Base-by-base conservation (phyloP, 257 asterid species). In the Fraxinus excelsior region DNA sequence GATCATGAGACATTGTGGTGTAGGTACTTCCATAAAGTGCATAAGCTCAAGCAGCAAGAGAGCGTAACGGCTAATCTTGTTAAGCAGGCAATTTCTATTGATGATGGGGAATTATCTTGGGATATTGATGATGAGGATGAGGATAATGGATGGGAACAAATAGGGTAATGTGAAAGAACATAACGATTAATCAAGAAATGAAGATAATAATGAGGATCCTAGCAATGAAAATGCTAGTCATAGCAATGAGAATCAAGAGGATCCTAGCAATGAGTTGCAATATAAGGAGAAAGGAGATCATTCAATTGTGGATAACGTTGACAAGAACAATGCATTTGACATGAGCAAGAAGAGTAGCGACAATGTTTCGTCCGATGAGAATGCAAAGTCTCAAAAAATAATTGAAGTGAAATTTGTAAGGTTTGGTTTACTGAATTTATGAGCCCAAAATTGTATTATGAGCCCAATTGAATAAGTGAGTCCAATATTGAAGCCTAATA, bases 91-190 rank as follows among this genome's bases (percentile, higher is more conserved):
- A 91, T 86, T 51, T 78, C 90, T 0, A 83, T 85, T 67, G 97
- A 92, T 21, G 97, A 92, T 5, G 97, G 91, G 73, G 98, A 91
- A 78, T 86, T 91, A 66, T 85, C 96, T 7, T 94, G 97, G 98
- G 98, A 94, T 74, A 89, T 94, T 1, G 97, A 94, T 28, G 91
- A 90, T 2, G 71, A 79, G 0, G 75, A 74, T 51, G 82, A 81
- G 19, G 83, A 51, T 28, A 53, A 71, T 42, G 71, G 35, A 49
- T 21, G 28, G 46, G 78, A 21, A 67, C 34, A 2, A 5, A 37
- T 68, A 37, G 64, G 35, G 56, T 60, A 35, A 25, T 58, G 83
- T 38, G 79, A 74, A 74, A 70, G 79, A 86, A 58, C 86, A 76
- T 25, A 79, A 76, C 29, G 85, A 80, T 60, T 70, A 34, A 40